Base-by-base conservation (phyloP, 345 rosid genomes). In the Turnera subulata region DNA sequence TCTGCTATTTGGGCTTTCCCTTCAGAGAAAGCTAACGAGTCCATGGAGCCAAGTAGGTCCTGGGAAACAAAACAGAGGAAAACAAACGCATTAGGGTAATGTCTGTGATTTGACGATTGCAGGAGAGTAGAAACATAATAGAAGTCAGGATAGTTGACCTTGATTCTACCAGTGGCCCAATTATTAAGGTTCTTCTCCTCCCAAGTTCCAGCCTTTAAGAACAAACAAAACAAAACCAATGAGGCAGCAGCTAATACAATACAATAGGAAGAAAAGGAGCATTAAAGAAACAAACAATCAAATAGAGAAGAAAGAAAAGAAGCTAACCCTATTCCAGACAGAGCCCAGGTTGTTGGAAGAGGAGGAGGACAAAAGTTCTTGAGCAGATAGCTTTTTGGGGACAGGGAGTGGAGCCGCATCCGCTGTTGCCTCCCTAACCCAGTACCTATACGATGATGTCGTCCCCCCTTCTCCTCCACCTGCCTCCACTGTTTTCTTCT, bases 161-260 rank as follows among this genome's bases (percentile, higher is more conserved):
- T 83, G 47, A 91, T 76, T 73, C 98, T 80, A 0, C 83, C 77
- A 33, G 63, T 72, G 24, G 98, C 95, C 98, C 97, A 89, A 50
- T 75, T 78, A n/a, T 83, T 89, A 55, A 92, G 86, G 68, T 57
- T 84, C 56, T 89, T 92, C 68, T 92, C 96, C 74, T 92, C 98
- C 98, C 98, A 92, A 51, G 98, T 92, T 35, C 96, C 98, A 24
- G 96, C 98, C 98, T 92, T n/a, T n/a, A n/a, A n/a, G n/a, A 55
- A 13, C 8, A 48, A 2, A 20, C 25, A 29, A 19, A 44, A 44
- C 18, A 16, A 46, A 66, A 24, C 6, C 19, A 56, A 2, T 9
- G 10, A 39, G 7, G 7, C n/a, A n/a, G n/a, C n/a, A n/a, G n/a
- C n/a, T n/a, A n/a, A n/a, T n/a, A n/a, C n/a, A n/a, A n/a, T n/a